These are phyloP conservation scores for Sarocladiaceae sp. DNA, from an alignment of 2,329 filamentous ascomycete genomes.

Conservation along the genomic window DNA sequence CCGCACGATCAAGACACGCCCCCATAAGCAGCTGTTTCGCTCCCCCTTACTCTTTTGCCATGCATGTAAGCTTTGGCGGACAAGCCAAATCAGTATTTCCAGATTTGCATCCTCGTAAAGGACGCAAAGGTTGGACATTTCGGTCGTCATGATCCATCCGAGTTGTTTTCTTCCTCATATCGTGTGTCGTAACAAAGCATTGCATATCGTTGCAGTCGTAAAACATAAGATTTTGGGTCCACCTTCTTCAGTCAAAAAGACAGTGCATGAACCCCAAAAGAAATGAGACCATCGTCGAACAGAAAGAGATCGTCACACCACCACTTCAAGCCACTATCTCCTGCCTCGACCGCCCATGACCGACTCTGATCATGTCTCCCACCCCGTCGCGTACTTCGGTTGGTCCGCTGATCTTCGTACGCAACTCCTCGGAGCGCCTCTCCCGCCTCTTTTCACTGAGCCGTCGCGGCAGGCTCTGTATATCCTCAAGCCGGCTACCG, in stretches of 20 bases:
- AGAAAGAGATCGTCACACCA: neutral
- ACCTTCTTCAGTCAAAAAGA: too few species aligned
- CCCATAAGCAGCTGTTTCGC: too few species aligned
- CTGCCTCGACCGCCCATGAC: slow-evolving; percentile 10
- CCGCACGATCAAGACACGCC: too few species aligned
- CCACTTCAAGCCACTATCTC: neutral
- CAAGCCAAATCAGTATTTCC: too few species aligned
- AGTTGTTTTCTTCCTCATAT: neutral
- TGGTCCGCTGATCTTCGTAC: slow-evolving; percentile 54
- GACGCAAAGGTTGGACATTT: too few species aligned
- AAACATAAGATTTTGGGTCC: too few species aligned
- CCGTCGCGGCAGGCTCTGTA: slow-evolving; percentile 46
- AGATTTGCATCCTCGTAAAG: neutral
- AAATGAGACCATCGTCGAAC: too few species aligned
- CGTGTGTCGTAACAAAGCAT: slow-evolving; percentile 5
- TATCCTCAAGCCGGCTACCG: slow-evolving; percentile 43
- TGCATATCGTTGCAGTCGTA: slow-evolving; percentile 3
- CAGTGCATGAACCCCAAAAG: neutral
- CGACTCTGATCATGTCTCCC: slow-evolving; percentile 47
- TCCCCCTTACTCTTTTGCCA: too few species aligned
- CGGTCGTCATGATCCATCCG: neutral
- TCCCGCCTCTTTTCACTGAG: slow-evolving; percentile 53
- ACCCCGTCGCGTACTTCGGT: slow-evolving; percentile 52
- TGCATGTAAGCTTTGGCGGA: too few species aligned
- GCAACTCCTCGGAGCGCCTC: slow-evolving; percentile 51